phyloP scores from a whole-genome alignment of 208 protist species.

The Crithidia mellificae region DNA sequence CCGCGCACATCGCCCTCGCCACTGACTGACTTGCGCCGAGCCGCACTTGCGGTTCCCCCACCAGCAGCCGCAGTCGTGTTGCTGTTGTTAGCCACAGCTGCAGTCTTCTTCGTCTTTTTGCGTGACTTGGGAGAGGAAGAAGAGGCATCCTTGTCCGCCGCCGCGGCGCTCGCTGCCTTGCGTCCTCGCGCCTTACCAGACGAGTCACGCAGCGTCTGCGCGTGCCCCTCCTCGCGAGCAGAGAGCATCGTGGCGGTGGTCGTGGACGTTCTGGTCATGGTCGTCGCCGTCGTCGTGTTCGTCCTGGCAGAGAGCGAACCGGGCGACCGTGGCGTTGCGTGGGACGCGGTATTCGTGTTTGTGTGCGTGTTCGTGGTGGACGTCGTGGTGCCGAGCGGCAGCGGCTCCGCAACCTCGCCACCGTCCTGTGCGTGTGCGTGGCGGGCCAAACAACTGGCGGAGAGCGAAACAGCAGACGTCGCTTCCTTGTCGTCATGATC shows the following conservation, averaged over 20 bases:
- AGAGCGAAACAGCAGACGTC: background rate
- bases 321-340: background rate
- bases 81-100: background rate
- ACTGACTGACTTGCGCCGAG: background rate
- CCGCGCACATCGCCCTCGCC: background rate
- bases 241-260: too few species aligned
- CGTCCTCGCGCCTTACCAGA: too few species aligned
- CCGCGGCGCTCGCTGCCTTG: too few species aligned
- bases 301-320: background rate
- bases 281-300: too few species aligned
- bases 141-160: too few species aligned
- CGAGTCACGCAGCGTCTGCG: too few species aligned
- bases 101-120: background rate
- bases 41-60: too few species aligned
- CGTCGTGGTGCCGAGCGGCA: background rate
- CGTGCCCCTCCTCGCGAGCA: too few species aligned
- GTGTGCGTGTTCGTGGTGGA: background rate
- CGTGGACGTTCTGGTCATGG: too few species aligned
- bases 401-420: constrained; percentile 24
- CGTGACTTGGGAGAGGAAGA: background rate
- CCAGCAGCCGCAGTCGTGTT: too few species aligned
- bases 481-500: too few species aligned
- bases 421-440: constrained; percentile 17
- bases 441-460: background rate
- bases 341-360: too few species aligned